Conservation (phyloP, 2,329 filamentous ascomycete genomes). For the Emmonsiellopsis sp. region DNA sequence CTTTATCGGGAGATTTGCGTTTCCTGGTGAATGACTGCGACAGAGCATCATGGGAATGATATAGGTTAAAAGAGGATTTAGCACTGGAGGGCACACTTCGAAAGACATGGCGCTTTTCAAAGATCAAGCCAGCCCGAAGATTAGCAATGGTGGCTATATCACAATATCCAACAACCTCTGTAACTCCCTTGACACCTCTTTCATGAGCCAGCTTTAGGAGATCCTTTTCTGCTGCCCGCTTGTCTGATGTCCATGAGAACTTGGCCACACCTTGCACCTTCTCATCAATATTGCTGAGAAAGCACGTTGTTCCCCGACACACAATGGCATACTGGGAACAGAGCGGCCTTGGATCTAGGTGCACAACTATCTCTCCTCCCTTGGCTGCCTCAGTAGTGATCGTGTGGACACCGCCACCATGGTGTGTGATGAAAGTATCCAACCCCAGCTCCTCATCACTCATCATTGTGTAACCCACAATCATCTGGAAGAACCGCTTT, state of each 20-base stretch:
- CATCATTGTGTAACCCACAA: conserved; percentile 22
- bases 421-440: conserved; percentile 18
- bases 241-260: conserved; percentile 24
- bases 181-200: conserved; percentile 20
- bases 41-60: background rate
- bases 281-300: conserved; percentile 8
- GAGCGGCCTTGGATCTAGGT: conserved; percentile 1
- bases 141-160: conserved; percentile 19
- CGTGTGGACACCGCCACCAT: conserved; percentile 4
- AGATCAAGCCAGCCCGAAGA: conserved; percentile 17
- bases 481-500: conserved; percentile 18
- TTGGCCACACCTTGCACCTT: conserved; percentile 21
- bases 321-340: conserved; percentile 13
- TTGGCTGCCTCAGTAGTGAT: background rate
- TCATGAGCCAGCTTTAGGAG: conserved; percentile 17
- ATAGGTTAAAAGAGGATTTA: conserved; percentile 6
- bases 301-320: conserved; percentile 19
- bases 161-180: conserved; percentile 18
- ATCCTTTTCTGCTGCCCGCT: conserved; percentile 18
- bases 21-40: conserved; percentile 4
- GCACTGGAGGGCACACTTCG: conserved; percentile 6
- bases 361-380: background rate
- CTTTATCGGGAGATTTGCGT: conserved; percentile 5
- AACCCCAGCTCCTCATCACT: conserved; percentile 20
- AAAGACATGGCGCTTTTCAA: conserved; percentile 14